These are phyloP conservation scores for Nicotiana sylvestris DNA, from an alignment of 257 asterid species.

Conservation along the genomic window DNA sequence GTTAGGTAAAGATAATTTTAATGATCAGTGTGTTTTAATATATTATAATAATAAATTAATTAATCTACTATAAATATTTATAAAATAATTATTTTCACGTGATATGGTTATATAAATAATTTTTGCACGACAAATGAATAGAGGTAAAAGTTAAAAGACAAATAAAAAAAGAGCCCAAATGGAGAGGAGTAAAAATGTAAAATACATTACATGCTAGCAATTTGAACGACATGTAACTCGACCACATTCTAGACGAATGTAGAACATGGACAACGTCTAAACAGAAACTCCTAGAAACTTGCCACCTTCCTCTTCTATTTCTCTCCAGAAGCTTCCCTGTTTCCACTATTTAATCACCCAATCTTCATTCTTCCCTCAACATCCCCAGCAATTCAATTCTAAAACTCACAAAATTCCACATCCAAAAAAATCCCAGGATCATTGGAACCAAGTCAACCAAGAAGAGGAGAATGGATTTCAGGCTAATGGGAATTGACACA, in stretches of 20 bases:
- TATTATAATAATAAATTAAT: no score
- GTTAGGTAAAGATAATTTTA: no score
- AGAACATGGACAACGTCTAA: neutral
- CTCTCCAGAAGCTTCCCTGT: constrained; percentile 31
- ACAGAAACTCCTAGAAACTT: neutral
- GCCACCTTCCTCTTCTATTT: neutral
- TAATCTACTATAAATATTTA: no score
- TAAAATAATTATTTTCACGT: no score
- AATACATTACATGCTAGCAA: neutral
- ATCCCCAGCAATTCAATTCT: neutral
- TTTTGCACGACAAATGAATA: no score
- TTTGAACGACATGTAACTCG: no score
- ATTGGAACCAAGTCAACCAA: no score
- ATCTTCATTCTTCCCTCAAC: neutral
- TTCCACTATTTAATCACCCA: neutral
- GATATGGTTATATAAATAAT: no score
- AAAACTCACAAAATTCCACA: neutral
- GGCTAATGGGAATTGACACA: constrained; percentile 19
- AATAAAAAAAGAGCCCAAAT: no score
- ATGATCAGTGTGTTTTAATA: no score
- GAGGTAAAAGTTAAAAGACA: no score
- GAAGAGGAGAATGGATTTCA: constrained; percentile 23
- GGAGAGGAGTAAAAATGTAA: no score
- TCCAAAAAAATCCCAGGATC: neutral
- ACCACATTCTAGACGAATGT: neutral